Base-by-base conservation (phyloP, 1,139 yeast species). In the Hyphopichia wangnamkhiaoensis region DNA sequence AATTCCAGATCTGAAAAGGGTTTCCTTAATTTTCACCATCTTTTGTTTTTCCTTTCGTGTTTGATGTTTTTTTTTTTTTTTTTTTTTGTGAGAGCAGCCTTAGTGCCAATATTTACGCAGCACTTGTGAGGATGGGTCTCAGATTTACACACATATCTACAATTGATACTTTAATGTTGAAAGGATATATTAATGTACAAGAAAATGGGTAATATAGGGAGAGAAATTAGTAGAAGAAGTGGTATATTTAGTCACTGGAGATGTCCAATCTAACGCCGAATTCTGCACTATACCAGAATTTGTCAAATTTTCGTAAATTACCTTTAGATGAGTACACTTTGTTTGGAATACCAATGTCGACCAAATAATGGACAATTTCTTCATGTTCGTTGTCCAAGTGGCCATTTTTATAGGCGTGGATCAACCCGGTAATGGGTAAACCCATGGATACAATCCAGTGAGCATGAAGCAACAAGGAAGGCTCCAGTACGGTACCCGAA, bases 271-370 rank as follows among this genome's bases (percentile, higher is more conserved):
- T 60, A 24, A 64, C 53, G 28, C 58, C 56, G 17, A 61, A 54
- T 39, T 71, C 76, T 4, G 74, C 62, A 37, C 63, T 59, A 50
- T 52, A 61, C 78, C 78, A 72, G 42, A 67, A 61, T 45, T 63
- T 68, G 43, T 71, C 77, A 46, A 72, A 71, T 51, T 68, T 70
- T 30, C 77, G 54, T 47, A 72, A 60, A 43, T 68, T 69, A 2
- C 69, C 62, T 49, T 70, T 71, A 44, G 55, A 50, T 28, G 54
- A 56, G 49, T 68, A 73, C 3, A 72, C 75, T 40, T 61, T 62
- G 48, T 71, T 71, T 2, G 95, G 94, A 19, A 84, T 71, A 6
- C 95, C 95, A 42, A 82, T 70, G 52, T 88, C 95, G n/a, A 86
- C 73, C 43, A 86, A 66, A 46, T 76, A 82, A 53, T 82, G 90